Conservation (phyloP, 2,329 filamentous ascomycete species). For the Colletotrichum lentis region DNA sequence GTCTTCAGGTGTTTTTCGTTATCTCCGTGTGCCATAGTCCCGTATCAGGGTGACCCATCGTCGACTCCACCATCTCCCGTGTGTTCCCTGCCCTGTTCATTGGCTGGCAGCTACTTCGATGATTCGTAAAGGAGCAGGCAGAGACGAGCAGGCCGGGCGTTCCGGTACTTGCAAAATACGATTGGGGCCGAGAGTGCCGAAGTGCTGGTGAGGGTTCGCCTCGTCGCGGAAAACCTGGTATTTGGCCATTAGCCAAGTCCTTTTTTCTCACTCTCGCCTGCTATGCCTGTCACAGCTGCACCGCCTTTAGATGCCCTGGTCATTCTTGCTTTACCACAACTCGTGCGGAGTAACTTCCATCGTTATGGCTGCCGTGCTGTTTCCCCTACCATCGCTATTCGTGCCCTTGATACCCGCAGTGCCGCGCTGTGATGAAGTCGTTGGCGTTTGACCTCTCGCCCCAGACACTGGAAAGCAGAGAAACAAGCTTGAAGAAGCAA, state of each 20-base stretch:
- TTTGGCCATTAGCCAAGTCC: conserved; percentile 11
- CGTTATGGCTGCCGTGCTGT: background rate
- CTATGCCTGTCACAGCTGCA: background rate
- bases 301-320: background rate
- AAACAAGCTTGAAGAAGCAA: background rate
- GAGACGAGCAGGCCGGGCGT: conserved; percentile 7
- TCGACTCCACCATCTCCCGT: background rate
- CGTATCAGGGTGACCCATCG: background rate
- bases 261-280: too few species aligned
- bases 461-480: background rate
- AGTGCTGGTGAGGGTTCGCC: conserved; percentile 23
- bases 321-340: background rate
- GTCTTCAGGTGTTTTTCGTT: background rate
- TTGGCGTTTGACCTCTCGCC: background rate
- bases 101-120: background rate
- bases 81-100: background rate
- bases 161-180: conserved; percentile 15
- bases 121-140: background rate
- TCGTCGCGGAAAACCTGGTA: conserved; percentile 32
- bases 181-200: background rate
- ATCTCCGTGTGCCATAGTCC: background rate
- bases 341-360: background rate
- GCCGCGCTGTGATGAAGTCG: background rate
- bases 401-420: background rate
- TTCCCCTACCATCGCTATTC: background rate